Evolutionary conservation across 108 stramenopile genomes (phyloP).

Genomic region (Discostella stelligeroides): DNA sequence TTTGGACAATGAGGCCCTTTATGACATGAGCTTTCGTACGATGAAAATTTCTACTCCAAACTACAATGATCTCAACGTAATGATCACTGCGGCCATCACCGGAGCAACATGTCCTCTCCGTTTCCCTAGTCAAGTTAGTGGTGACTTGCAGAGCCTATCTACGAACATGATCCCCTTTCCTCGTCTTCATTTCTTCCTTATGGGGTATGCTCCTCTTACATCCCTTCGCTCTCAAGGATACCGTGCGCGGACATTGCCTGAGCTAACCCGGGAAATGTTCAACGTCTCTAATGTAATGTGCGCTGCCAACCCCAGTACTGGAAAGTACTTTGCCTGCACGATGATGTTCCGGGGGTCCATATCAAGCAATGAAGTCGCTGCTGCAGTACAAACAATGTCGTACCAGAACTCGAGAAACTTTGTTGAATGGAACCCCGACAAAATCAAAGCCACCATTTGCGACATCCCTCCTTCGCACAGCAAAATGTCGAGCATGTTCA

Average conservation of each 20-base stretch:
- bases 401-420: constrained; percentile 89
- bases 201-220: constrained; percentile 77
- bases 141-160: constrained; percentile 77
- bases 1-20: too few relatives aligned
- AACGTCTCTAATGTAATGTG: constrained; percentile 85
- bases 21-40: constrained; percentile 87
- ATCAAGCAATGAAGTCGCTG: too few relatives aligned
- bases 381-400: constrained; percentile 84
- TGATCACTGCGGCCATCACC: constrained; percentile 74
- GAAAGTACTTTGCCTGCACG: constrained; percentile 73
- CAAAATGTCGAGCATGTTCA: constrained; percentile 67
- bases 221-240: constrained; percentile 61
- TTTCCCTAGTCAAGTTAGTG: constrained; percentile 83
- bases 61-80: constrained; percentile 81
- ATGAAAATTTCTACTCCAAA: constrained; percentile 75
- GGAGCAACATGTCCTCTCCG: constrained; percentile 83
- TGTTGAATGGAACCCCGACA: constrained; percentile 92
- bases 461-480: constrained; percentile 83
- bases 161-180: constrained; percentile 86
- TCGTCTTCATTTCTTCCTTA: constrained; percentile 84
- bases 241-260: constrained; percentile 69
- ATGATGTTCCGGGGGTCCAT: constrained; percentile 72
- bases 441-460: constrained; percentile 88
- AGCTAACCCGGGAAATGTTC: constrained; percentile 73
- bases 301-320: constrained; percentile 74